Evolutionary conservation across 2,329 filamentous ascomycete species (phyloP), one percentile per base, ranked within the genome.

Genomic region (Scedosporium dehoogii): DNA sequence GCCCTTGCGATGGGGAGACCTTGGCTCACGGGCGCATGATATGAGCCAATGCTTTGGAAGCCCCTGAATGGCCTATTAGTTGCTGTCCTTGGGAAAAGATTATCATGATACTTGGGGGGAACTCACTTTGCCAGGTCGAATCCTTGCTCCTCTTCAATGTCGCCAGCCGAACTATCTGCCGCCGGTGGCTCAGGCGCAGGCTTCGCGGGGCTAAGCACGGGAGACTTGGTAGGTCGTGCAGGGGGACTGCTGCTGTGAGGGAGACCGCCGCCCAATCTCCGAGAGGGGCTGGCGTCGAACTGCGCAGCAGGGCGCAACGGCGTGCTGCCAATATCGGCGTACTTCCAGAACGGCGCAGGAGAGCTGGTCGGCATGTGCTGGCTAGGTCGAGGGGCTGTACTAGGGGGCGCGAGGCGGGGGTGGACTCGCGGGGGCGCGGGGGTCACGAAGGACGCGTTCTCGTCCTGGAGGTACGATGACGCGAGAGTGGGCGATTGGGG

Each of bases 261-360:
- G 23, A 79, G 78, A 33, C 77, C 63, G 6, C 67, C 67, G 29
- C 73, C 73, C 23, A 73, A 70, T 16, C 72, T 69, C 69, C 86
- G 86, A 6, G 79, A 80, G 1, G 85, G 85, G 68, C 85, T 87
- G 48, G 81, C 71, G 64, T 88, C 85, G 63, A 83, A 85, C 3
- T 76, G 72, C 0, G 73, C 69, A 3, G 74, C 68, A 14, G 78
- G 74, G 67, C 79, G 78, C 61, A 89, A 77, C 1, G 90, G 90
- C 1, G 89, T 92, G 73, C 86, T 90, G 27, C 84, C 83, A 64
- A 91, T 83, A 66, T 92, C 89, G 48, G 89, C 86, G 73, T 90
- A 94, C 72, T 90, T 92, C 91, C 91, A 96, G 73, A 96, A 94
- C 0, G 90, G 90, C 1, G 91, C 91, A 0, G 91, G 91, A 38